Conservation (phyloP, 345 rosid species). For the Euphorbia lathyris region DNA sequence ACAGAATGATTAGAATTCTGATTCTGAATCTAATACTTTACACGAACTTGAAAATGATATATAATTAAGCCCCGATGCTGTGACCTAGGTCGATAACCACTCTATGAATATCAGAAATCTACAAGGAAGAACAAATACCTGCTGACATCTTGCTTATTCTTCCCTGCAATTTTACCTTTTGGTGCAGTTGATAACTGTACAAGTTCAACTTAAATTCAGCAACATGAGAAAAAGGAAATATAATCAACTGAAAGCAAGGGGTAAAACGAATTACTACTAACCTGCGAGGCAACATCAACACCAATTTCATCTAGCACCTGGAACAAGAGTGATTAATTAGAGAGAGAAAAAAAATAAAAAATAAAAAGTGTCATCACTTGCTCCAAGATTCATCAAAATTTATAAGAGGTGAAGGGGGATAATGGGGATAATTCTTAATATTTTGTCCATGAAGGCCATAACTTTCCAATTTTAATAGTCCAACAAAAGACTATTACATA, state of each 20-base stretch:
- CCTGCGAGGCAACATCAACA: conserved; percentile 93
- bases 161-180: conserved; percentile 66
- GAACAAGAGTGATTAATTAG: conserved; percentile 3
- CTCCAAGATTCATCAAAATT: neutral
- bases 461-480: conserved; percentile 3
- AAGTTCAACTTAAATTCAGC: conserved; percentile 19
- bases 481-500: conserved; percentile 1
- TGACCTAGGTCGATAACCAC: neutral
- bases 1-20: neutral
- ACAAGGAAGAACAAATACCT: conserved; percentile 46
- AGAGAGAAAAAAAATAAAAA: too few species aligned
- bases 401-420: neutral
- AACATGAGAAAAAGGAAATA: neutral
- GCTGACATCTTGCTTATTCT: conserved; percentile 53
- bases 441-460: neutral
- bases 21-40: neutral
- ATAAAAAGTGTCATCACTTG: neutral
- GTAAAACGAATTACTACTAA: conserved; percentile 18
- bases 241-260: conserved; percentile 3
- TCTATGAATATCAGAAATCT: neutral
- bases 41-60: neutral
- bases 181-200: conserved; percentile 85
- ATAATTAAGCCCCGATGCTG: neutral
- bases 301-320: conserved; percentile 99
- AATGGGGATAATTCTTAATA: neutral